Evolutionary conservation across 225 moss, liverwort and hornwort genomes (phyloP).

Genomic region (Neckera pumila): DNA sequence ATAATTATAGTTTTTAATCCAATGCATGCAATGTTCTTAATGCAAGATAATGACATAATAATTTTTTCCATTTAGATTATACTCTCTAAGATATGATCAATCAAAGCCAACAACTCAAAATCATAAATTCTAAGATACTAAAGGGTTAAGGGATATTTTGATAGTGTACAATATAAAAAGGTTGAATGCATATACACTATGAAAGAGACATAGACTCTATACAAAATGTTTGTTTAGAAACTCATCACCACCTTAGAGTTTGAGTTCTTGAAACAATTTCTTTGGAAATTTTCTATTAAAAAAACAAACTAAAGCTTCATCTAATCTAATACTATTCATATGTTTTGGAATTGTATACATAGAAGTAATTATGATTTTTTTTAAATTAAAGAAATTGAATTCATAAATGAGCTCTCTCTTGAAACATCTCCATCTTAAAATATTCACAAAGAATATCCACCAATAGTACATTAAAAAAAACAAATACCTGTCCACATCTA

Average conservation of each 20-base stretch:
- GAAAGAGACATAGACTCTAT: background rate
- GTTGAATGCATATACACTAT: background rate
- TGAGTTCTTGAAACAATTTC: background rate
- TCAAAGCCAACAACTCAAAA: no score
- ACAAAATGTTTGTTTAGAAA: rapidly evolving
- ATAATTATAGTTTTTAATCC: no score
- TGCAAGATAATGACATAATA: no score
- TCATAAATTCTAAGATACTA: no score
- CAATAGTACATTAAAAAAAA: background rate
- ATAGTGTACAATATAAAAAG: background rate
- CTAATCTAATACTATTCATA: background rate
- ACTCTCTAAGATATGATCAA: no score
- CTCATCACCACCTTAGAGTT: background rate
- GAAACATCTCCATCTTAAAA: background rate
- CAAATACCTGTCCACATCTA: no score
- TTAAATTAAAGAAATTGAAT: rapidly evolving
- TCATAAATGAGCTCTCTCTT: rapidly evolving
- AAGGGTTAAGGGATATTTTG: no score
- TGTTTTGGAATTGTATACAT: background rate
- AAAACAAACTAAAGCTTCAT: background rate
- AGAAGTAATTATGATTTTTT: background rate
- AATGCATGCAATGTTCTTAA: no score
- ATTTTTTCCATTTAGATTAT: no score
- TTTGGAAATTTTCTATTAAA: rapidly evolving
- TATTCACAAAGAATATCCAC: background rate